A percentile compares a stretch with the other conserved stretches of the same genome.
Evolutionary conservation across 495 filamentous ascomycete genomes (phyloP).

Genomic region (Lasiosphaeris hirsuta): DNA sequence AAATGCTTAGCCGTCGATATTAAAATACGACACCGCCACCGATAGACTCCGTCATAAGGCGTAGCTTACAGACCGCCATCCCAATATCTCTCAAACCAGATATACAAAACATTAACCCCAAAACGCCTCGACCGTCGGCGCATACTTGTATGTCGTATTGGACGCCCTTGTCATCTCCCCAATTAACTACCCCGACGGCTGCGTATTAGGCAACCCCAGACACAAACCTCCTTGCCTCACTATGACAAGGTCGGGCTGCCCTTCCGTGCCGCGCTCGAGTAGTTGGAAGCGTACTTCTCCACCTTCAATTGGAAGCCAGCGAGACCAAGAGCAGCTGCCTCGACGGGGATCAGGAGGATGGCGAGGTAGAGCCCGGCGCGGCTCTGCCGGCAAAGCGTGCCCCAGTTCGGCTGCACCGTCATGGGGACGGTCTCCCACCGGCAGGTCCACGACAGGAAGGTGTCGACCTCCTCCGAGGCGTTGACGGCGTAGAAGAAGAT

Average conservation of each 20-base stretch:
- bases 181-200: no score
- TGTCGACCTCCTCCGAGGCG: slow-evolving; percentile 41
- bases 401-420: slow-evolving; percentile 45
- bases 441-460: slow-evolving; percentile 54
- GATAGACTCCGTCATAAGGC: background rate
- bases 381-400: slow-evolving; percentile 48
- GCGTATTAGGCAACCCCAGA: background rate
- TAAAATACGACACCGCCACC: background rate
- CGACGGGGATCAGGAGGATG: slow-evolving; percentile 50
- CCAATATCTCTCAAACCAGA: background rate
- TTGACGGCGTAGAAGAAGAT: slow-evolving; percentile 55
- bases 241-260: slow-evolving; percentile 17
- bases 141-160: no score
- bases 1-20: no score
- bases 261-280: slow-evolving; percentile 21
- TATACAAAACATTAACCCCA: no score
- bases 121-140: no score
- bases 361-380: slow-evolving; percentile 47
- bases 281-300: slow-evolving; percentile 35
- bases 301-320: slow-evolving; percentile 38
- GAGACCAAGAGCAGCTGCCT: slow-evolving; percentile 39
- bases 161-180: no score
- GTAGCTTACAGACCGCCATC: background rate
- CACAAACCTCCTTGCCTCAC: background rate
- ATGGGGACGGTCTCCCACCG: slow-evolving; percentile 48